Evolutionary conservation across 208 protist species (phyloP).

Genomic region (Jaenimonas drosophilae): DNA sequence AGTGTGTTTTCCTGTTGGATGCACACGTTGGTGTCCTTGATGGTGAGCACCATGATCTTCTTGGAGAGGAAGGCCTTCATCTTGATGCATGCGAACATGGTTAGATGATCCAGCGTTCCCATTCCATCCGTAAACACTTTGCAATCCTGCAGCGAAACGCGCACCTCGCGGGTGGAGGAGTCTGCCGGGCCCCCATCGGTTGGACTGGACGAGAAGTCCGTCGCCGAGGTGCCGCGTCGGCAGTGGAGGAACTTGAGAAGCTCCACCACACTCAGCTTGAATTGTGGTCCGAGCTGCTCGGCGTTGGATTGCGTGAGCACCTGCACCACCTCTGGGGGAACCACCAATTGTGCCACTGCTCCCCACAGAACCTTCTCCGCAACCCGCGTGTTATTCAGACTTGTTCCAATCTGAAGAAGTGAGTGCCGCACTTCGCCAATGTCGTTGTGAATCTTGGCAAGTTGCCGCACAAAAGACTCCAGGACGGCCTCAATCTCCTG

Average conservation of each 20-base stretch:
- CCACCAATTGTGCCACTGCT: conserved; percentile 39
- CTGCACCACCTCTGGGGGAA: conserved; percentile 73
- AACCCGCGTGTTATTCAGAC: conserved; percentile 29
- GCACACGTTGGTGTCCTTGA: conserved; percentile 71
- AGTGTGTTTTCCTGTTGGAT: conserved; percentile 79
- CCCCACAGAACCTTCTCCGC: conserved; percentile 48
- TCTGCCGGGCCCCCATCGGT: too few relatives aligned
- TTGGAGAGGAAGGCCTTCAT: conserved; percentile 55
- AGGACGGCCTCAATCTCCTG: conserved; percentile 60
- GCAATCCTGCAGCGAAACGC: conserved; percentile 30
- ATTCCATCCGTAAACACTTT: conserved; percentile 47
- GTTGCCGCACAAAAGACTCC: conserved; percentile 46
- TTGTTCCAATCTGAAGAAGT: conserved; percentile 28
- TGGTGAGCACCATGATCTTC: conserved; percentile 48
- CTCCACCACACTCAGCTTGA: conserved; percentile 34
- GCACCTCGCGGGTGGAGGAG: conserved; percentile 13
- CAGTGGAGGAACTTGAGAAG: conserved; percentile 54
- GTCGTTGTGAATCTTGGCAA: conserved; percentile 48
- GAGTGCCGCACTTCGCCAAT: conserved; percentile 67
- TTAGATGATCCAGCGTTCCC: conserved; percentile 49
- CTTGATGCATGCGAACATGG: conserved; percentile 69
- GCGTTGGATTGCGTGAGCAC: conserved; percentile 60
- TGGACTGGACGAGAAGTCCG: neutral
- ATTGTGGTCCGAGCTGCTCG: conserved; percentile 62
- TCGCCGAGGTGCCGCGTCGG: conserved; percentile 14